phyloP scores from a whole-genome alignment of 371 early-diverging fungal species.

The Zychaea mexicana region DNA sequence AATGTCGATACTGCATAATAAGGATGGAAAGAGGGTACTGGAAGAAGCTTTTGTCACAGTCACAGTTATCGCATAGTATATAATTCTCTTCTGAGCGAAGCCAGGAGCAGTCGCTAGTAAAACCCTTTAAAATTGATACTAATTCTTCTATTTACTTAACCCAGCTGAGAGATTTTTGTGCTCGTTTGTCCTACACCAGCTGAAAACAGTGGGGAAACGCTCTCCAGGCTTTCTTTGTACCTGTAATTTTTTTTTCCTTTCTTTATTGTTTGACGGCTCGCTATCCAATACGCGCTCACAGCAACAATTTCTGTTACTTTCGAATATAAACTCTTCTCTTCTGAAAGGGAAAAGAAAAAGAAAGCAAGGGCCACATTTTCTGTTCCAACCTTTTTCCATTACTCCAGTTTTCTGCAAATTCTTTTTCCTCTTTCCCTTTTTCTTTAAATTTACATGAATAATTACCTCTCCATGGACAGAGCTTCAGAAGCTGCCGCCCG shows the following conservation, averaged over 20 bases:
- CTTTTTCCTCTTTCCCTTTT: conserved; percentile 1
- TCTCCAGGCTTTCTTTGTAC: not conserved
- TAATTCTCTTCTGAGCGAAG: not conserved
- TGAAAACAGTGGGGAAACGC: too few species aligned
- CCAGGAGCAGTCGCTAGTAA: too few species aligned
- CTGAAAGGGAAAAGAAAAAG: not conserved
- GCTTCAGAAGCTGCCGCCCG: conserved; percentile 54
- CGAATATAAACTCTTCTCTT: not conserved
- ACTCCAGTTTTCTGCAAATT: too few species aligned
- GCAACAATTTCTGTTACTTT: too few species aligned
- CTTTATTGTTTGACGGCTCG: not conserved
- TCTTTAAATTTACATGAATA: conserved; percentile 14
- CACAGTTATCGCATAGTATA: too few species aligned
- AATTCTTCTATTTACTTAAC: too few species aligned
- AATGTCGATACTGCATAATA: not conserved
- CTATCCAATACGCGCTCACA: conserved; percentile 1
- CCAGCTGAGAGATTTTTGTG: too few species aligned
- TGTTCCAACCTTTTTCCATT: not conserved
- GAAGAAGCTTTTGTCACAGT: too few species aligned
- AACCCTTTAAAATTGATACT: too few species aligned
- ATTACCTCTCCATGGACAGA: conserved; percentile 40
- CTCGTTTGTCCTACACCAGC: too few species aligned
- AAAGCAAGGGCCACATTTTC: not conserved
- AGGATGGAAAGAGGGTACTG: not conserved
- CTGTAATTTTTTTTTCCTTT: not conserved